Conservation (phyloP, 2,329 filamentous ascomycete genomes). For the Aspergillus brunneoviolaceus region DNA sequence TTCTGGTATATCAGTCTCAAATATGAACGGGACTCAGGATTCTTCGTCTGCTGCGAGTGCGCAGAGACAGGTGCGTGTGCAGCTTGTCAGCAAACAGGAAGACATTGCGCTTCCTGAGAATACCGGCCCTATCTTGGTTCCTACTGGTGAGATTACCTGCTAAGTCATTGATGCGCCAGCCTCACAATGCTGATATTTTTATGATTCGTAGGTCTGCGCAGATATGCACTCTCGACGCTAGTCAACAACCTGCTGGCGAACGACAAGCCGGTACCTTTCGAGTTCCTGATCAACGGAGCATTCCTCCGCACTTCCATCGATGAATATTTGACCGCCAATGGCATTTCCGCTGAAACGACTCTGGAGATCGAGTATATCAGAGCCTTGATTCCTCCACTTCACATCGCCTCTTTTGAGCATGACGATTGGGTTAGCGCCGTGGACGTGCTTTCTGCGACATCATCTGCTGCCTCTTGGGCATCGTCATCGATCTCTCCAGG, state of each 20-base stretch:
- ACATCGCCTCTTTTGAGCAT: constrained; percentile 90
- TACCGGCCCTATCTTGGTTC: constrained; percentile 57
- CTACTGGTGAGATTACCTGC: constrained; percentile 48
- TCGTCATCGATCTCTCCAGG: constrained; percentile 50
- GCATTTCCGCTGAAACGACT: constrained; percentile 83
- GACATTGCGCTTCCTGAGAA: constrained; percentile 56
- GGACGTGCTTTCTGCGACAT: constrained; percentile 72
- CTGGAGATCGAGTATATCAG: constrained; percentile 90
- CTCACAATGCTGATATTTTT: constrained; percentile 14
- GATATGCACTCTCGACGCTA: constrained; percentile 61
- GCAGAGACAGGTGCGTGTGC: constrained; percentile 54
- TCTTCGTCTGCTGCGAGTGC: constrained; percentile 19
- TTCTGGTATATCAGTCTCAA: constrained; percentile 4
- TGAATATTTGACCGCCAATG: constrained; percentile 82
- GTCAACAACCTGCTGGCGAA: constrained; percentile 61
- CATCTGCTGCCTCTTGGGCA: constrained; percentile 60
- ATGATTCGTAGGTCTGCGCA: constrained; percentile 48
- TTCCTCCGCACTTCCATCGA: constrained; percentile 88
- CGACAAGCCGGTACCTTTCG: constrained; percentile 60
- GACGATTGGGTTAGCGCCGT: constrained; percentile 95
- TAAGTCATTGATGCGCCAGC: neutral
- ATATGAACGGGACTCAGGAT: constrained; percentile 29
- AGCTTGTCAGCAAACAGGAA: constrained; percentile 53
- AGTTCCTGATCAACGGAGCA: constrained; percentile 92
- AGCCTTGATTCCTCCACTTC: constrained; percentile 82